phyloP scores from a whole-genome alignment of 2,329 filamentous ascomycete genomes.

The Colletotrichum eremochloae region DNA sequence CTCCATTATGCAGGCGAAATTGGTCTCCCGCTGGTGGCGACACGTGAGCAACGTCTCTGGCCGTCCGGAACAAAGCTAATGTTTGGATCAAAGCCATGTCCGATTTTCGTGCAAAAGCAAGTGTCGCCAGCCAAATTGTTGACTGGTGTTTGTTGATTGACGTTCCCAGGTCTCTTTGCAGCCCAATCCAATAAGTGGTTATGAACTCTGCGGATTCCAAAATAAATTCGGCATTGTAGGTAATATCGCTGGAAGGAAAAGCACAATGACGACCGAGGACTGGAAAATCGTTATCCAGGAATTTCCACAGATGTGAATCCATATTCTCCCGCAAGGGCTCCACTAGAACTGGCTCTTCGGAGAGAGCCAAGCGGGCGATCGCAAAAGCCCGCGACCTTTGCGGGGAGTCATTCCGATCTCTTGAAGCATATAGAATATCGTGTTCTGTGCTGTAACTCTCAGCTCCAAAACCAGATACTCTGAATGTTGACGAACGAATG shows the following conservation, averaged over 20 bases:
- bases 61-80: constrained; percentile 20
- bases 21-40: background rate
- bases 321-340: background rate
- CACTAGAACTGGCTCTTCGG: background rate
- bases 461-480: constrained; percentile 47
- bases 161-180: background rate
- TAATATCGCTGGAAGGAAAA: background rate
- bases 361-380: background rate
- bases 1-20: background rate
- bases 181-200: background rate
- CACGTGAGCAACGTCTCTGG: background rate
- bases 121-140: constrained; percentile 44
- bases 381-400: background rate
- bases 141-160: constrained; percentile 18
- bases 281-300: background rate
- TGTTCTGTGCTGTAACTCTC: constrained; percentile 37
- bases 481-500: constrained; percentile 57
- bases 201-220: background rate
- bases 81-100: constrained; percentile 39
- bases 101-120: constrained; percentile 38
- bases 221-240: background rate
- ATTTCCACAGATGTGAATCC: background rate
- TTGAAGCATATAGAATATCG: constrained; percentile 40
- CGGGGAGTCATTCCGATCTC: background rate
- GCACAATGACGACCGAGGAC: background rate